Percentiles rank a stretch among this genome's conserved stretches.
Evolutionary conservation across 2,329 filamentous ascomycete genomes (phyloP).

Genomic region (Colletotrichum sp.): DNA sequence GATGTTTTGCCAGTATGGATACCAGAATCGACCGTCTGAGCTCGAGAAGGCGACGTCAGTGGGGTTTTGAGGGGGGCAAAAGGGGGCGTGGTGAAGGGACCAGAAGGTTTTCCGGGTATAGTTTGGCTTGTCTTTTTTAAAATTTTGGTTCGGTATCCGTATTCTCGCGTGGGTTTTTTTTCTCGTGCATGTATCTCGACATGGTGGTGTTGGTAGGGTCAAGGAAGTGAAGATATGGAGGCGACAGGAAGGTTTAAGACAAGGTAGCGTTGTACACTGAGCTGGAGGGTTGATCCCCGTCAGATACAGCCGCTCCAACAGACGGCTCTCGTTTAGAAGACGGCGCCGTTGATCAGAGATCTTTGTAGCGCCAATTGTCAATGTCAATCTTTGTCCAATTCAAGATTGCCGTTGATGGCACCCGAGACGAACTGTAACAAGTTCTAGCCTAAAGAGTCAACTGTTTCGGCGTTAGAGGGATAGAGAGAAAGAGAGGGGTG

Average conservation of each 20-base stretch:
- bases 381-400: background rate
- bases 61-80: background rate
- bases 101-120: background rate
- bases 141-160: background rate
- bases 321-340: background rate
- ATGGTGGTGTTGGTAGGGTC: background rate
- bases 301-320: slow-evolving; percentile 13
- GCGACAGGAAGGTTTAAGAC: background rate
- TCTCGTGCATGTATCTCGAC: background rate
- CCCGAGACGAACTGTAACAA: background rate
- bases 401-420: background rate
- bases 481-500: background rate
- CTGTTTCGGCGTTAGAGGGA: background rate
- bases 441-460: background rate
- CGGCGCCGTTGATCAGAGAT: background rate
- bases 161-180: background rate
- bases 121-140: background rate
- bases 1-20: background rate
- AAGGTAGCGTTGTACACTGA: background rate
- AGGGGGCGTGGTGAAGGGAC: background rate
- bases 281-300: background rate
- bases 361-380: background rate
- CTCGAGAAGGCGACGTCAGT: background rate
- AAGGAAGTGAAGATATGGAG: background rate
- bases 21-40: background rate